Evolutionary conservation across 2,329 filamentous ascomycete genomes (phyloP).

Genomic region (Arthroderma sp.): DNA sequence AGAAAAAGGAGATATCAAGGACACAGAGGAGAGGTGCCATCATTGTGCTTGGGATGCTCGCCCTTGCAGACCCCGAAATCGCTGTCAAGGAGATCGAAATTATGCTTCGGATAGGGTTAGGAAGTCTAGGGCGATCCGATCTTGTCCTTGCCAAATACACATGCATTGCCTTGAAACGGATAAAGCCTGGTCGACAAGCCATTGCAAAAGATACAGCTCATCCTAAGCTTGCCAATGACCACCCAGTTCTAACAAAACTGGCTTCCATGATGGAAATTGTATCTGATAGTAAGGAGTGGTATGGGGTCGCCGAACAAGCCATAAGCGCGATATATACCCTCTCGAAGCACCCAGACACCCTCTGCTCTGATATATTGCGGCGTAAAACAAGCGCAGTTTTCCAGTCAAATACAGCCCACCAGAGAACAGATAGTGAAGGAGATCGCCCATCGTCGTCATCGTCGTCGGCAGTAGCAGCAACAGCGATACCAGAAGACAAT

Average conservation of each 20-base stretch:
- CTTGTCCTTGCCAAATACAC: slow-evolving; percentile 88
- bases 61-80: slow-evolving; percentile 81
- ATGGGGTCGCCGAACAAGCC: slow-evolving; percentile 85
- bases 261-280: slow-evolving; percentile 75
- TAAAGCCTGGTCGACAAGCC: slow-evolving; percentile 74
- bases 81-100: slow-evolving; percentile 90
- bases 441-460: slow-evolving; percentile 14
- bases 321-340: slow-evolving; percentile 90
- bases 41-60: slow-evolving; percentile 93
- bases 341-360: slow-evolving; percentile 82
- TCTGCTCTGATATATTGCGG: slow-evolving; percentile 82
- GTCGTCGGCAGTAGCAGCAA: slow-evolving; percentile 3
- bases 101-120: slow-evolving; percentile 82
- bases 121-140: slow-evolving; percentile 65
- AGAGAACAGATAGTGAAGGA: slow-evolving; percentile 24
- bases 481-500: slow-evolving; percentile 20
- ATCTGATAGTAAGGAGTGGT: slow-evolving; percentile 90
- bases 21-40: slow-evolving; percentile 86
- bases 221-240: slow-evolving; percentile 77
- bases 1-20: slow-evolving; percentile 83
- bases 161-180: slow-evolving; percentile 80
- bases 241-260: slow-evolving; percentile 69
- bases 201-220: slow-evolving; percentile 55
- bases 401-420: slow-evolving; percentile 31
- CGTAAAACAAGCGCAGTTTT: slow-evolving; percentile 79